Base-by-base conservation (phyloP, 139 green algal species). In the Diplosphaera chodatii region DNA sequence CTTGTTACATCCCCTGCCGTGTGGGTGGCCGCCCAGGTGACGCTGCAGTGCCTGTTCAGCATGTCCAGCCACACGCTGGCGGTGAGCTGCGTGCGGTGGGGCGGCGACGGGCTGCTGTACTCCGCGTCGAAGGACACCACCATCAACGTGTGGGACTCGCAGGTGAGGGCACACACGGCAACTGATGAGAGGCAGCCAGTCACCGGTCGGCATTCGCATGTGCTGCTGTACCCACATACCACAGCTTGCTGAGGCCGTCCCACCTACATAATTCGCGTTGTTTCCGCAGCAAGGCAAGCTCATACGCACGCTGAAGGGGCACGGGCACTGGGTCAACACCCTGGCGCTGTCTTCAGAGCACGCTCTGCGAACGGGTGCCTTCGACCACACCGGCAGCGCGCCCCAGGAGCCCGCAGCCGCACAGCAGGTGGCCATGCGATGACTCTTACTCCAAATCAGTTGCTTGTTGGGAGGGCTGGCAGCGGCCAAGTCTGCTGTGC, bases 311-410 rank as follows among this genome's bases (percentile, higher is more conserved):
- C 79, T 98, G 1, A 90, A 89, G 73, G 95, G 94, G 15, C 95
- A 99, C 69, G 95, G 85, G 2, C 95, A 99, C 83, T 99, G 94
- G 94, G 95, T 98, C 62, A 99, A 99, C 84, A 95, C 89, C 3
- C 82, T 99, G 64, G 91, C 93, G 63, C 80, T 99, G 3, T 93
- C 80, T 70, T 88, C 85, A 22, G 93, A 96, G 73, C 85, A 90
- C 73, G 94, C 82, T 23, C 82, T 99, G 64, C 77, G 94, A 13
- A 96, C 89, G 25, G 95, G 95, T 0, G 78, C 92, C 4, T 97
- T 87, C 76, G 94, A 99, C 82, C 90, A 98, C 84, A 91, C 41
- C 3, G 93, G 90, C 2, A 75, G 40, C 20, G 81, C 80, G 48
- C 87, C 85, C 2, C 59, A 33, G 30, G 80, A 79, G 3, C 28